Evolutionary conservation across 805 yeast genomes (phyloP).

Genomic region (Candida hispaniensis): DNA sequence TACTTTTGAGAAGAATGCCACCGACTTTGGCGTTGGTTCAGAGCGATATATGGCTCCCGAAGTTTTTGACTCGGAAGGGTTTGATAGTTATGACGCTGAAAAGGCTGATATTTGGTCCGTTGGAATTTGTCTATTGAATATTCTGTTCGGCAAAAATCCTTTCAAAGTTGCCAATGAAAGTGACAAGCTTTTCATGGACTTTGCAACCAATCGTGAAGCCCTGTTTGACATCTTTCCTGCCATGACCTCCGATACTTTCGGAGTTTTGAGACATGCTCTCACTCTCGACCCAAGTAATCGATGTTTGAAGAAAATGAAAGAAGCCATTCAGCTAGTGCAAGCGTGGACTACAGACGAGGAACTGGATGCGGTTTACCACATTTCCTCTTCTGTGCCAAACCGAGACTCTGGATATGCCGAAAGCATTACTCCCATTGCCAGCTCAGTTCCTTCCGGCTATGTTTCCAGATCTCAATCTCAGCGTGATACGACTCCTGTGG

Average conservation of each 20-base stretch:
- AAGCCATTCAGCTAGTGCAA: conserved; percentile 48
- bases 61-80: conserved; percentile 46
- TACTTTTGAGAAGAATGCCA: conserved; percentile 45
- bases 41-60: conserved; percentile 96
- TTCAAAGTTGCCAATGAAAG: conserved; percentile 69
- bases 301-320: conserved; percentile 48
- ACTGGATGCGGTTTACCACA: conserved; percentile 35
- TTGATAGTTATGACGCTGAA: conserved; percentile 54
- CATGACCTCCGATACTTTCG: conserved; percentile 76
- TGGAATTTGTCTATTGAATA: conserved; percentile 71
- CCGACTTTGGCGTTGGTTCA: conserved; percentile 77
- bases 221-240: conserved; percentile 84
- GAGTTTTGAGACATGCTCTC: conserved; percentile 65
- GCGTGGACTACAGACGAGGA: conserved; percentile 82
- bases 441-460: conserved; percentile 14
- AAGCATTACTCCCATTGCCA: conserved; percentile 4
- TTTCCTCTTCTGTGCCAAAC: conserved; percentile 21
- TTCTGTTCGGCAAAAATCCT: conserved; percentile 83
- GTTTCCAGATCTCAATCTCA: too few relatives aligned
- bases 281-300: conserved; percentile 84
- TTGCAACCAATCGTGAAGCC: conserved; percentile 79
- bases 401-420: conserved; percentile 17
- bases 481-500: conserved; percentile 14
- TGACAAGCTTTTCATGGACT: conserved; percentile 76
- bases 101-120: conserved; percentile 84